A percentile compares a stretch with the other conserved stretches of the same genome.
Conservation (phyloP, 495 filamentous ascomycete genomes). For the Apiosordaria backusii region DNA sequence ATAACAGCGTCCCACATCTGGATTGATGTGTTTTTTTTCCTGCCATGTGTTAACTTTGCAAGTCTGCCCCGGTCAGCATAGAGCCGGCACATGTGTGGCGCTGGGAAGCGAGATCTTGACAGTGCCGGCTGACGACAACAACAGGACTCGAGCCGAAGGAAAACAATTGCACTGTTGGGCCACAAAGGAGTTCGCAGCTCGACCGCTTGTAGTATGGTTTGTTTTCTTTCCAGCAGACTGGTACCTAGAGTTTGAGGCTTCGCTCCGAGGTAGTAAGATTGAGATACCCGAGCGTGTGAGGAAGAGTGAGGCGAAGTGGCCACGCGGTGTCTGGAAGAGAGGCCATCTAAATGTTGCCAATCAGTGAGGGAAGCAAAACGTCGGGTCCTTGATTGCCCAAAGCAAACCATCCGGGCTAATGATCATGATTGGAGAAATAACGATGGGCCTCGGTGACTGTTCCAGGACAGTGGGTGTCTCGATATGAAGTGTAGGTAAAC, state of each 20-base stretch:
- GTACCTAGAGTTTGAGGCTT: not conserved
- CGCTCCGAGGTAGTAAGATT: not conserved
- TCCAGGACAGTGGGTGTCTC: too few species aligned
- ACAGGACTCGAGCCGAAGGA: not conserved
- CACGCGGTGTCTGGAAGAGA: not conserved
- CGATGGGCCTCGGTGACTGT: too few species aligned
- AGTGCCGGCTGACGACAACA: not conserved
- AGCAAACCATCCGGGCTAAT: not conserved
- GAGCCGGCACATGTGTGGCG: not conserved
- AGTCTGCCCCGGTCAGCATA: not conserved
- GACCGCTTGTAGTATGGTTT: too few species aligned
- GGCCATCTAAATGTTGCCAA: not conserved
- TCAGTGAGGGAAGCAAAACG: too few species aligned
- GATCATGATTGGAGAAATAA: not conserved
- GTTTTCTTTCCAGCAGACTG: too few species aligned
- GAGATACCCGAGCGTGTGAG: not conserved
- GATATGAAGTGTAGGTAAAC: not conserved
- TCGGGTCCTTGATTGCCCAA: not conserved
- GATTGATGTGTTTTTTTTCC: not conserved
- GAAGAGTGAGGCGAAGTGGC: not conserved
- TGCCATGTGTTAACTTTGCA: not conserved
- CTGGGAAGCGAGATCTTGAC: not conserved
- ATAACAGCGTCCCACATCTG: not conserved
- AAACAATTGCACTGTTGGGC: not conserved
- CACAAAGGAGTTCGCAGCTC: not conserved